These are phyloP conservation scores for Aspergillus sp. DNA, from an alignment of 2,329 filamentous ascomycete genomes.

Conservation along the genomic window DNA sequence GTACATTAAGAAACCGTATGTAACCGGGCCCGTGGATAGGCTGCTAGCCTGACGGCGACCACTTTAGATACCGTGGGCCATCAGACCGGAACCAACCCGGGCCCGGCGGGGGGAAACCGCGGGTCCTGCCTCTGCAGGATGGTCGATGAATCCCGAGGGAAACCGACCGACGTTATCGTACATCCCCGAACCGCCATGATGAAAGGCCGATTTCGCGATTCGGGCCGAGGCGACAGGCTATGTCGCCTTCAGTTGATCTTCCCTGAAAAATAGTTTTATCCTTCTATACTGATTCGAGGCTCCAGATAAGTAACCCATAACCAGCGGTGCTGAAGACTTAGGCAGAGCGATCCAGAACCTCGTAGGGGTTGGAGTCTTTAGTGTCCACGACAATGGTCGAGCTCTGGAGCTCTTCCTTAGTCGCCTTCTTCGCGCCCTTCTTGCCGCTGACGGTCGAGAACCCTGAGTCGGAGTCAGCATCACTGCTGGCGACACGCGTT, in stretches of 20 bases:
- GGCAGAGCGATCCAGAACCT: constrained; percentile 28
- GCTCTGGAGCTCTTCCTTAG: constrained; percentile 24
- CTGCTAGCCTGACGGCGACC: background rate
- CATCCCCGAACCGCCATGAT: background rate
- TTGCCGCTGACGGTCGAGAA: constrained; percentile 35
- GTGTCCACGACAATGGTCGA: constrained; percentile 17
- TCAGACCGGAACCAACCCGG: background rate
- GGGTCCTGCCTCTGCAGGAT: background rate
- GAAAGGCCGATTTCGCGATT: background rate
- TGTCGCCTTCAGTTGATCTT: background rate
- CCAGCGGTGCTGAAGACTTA: background rate
- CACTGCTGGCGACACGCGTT: constrained; percentile 21
- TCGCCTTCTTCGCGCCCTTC: constrained; percentile 36
- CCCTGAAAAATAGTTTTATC: background rate
- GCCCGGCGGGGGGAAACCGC: background rate
- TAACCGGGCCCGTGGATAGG: background rate
- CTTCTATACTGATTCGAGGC: background rate
- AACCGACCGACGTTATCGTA: background rate
- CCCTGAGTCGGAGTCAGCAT: constrained; percentile 27
- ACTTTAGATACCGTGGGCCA: background rate
- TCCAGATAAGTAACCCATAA: background rate
- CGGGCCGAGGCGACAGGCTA: background rate
- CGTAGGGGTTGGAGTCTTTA: constrained; percentile 35
- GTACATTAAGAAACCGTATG: background rate
- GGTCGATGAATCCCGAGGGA: background rate